Evolutionary conservation across 2,329 filamentous ascomycete genomes (phyloP).

Genomic region (Fusarium domesticum): DNA sequence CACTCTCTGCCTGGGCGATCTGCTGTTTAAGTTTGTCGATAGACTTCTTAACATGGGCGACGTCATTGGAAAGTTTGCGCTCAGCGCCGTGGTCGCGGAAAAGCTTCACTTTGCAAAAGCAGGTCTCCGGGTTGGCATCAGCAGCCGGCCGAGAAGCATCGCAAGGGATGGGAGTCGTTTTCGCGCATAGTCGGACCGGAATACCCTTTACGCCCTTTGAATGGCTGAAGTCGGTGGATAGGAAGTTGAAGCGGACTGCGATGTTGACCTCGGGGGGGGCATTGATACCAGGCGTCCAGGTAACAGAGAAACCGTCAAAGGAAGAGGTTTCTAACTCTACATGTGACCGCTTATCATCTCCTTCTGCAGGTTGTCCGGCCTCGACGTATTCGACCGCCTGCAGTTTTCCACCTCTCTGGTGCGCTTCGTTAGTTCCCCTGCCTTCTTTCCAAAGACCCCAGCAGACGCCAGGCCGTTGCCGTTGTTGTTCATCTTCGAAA

Average conservation of each 20-base stretch:
- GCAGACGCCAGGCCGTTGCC: slow-evolving; percentile 75
- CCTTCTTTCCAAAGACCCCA: slow-evolving; percentile 96
- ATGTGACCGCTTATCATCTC: slow-evolving; percentile 63
- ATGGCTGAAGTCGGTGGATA: slow-evolving; percentile 97
- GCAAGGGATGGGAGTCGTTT: slow-evolving; percentile 68
- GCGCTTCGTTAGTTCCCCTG: slow-evolving; percentile 89
- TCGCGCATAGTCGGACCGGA: slow-evolving; percentile 86
- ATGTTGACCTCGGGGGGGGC: slow-evolving; percentile 75
- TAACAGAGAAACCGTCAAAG: slow-evolving; percentile 90
- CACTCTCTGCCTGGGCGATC: slow-evolving; percentile 72
- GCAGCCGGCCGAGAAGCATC: slow-evolving; percentile 48
- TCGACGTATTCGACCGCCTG: slow-evolving; percentile 95
- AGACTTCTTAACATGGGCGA: slow-evolving; percentile 91
- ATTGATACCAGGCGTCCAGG: slow-evolving; percentile 74
- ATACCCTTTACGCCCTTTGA: slow-evolving; percentile 99
- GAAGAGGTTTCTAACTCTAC: slow-evolving; percentile 73
- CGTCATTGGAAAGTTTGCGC: slow-evolving; percentile 89
- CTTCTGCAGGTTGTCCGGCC: slow-evolving; percentile 55
- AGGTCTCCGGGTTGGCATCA: slow-evolving; percentile 63
- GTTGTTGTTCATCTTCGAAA: slow-evolving; percentile 93
- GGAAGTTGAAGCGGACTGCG: slow-evolving; percentile 93
- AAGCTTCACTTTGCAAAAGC: slow-evolving; percentile 94
- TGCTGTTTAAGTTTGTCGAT: slow-evolving; percentile 97
- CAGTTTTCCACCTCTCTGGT: slow-evolving; percentile 86
- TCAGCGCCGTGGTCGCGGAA: slow-evolving; percentile 96